These are phyloP conservation scores for Colletotrichum musae DNA, from an alignment of 2,329 filamentous ascomycete species.

Conservation along the genomic window DNA sequence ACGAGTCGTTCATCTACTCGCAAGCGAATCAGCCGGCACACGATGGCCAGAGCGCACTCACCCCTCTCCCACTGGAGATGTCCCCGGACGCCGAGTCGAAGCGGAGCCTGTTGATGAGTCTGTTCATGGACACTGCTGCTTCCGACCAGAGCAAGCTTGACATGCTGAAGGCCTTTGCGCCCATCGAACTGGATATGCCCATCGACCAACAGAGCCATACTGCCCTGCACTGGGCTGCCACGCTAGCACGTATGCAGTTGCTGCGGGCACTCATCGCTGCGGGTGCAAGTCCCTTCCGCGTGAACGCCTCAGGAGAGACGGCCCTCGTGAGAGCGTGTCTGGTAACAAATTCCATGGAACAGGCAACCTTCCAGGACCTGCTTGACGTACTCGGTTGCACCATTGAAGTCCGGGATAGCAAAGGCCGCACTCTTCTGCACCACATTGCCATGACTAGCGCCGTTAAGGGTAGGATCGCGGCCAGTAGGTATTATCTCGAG, in stretches of 20 bases:
- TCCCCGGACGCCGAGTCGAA: conserved; percentile 82
- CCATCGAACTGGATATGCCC: conserved; percentile 89
- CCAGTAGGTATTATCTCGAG: conserved; percentile 96
- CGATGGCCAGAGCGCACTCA: conserved; percentile 70
- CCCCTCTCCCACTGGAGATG: conserved; percentile 74
- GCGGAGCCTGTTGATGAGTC: conserved; percentile 83
- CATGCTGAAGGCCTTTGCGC: conserved; percentile 80
- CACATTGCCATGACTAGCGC: conserved; percentile 97
- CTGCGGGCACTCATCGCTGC: conserved; percentile 85
- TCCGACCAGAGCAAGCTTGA: conserved; percentile 82
- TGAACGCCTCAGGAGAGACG: conserved; percentile 92
- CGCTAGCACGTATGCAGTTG: conserved; percentile 86
- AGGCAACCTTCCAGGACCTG: conserved; percentile 89
- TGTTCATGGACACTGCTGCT: conserved; percentile 83
- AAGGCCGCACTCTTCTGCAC: conserved; percentile 92
- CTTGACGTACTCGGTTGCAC: conserved; percentile 90
- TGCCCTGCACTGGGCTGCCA: conserved; percentile 96
- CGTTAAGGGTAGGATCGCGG: conserved; percentile 91
- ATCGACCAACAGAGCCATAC: conserved; percentile 92
- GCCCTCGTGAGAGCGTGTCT: conserved; percentile 92
- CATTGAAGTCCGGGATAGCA: conserved; percentile 90
- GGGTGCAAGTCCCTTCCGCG: conserved; percentile 88
- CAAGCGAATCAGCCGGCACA: conserved; percentile 56
- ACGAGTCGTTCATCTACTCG: conserved; percentile 82
- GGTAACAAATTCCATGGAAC: conserved; percentile 95